Conservation (phyloP, 306 rosid genomes). For the Herpetospermum pedunculosum region DNA sequence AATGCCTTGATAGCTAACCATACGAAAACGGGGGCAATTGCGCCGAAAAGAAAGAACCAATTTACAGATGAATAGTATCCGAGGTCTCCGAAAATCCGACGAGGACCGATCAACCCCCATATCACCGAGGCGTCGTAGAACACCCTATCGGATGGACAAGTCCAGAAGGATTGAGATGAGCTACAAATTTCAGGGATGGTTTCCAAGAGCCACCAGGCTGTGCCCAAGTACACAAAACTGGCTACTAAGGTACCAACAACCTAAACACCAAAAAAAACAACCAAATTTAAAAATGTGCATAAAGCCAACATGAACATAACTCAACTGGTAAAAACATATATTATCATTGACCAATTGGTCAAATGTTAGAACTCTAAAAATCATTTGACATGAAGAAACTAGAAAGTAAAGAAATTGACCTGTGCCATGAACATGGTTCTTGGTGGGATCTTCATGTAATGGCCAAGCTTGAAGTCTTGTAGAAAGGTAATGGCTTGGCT, state of each 20-base stretch:
- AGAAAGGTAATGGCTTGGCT: conserved; percentile 70
- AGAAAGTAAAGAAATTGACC: conserved; percentile 16
- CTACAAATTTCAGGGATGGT: conserved; percentile 70
- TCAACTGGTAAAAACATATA: too few relatives aligned
- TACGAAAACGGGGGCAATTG: conserved; percentile 52
- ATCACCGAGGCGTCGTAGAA: conserved; percentile 90
- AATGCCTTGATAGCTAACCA: conserved; percentile 48
- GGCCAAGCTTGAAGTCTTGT: conserved; percentile 93
- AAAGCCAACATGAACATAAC: too few relatives aligned
- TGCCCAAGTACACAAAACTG: conserved; percentile 43
- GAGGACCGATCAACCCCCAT: conserved; percentile 84
- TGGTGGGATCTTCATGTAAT: conserved; percentile 97
- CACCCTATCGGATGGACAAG: conserved; percentile 69
- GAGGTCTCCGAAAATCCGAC: conserved; percentile 61
- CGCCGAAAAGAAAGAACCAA: conserved; percentile 79
- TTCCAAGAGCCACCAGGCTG: conserved; percentile 96
- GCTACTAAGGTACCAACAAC: conserved; percentile 74
- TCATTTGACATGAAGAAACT: not conserved
- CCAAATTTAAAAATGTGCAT: not conserved
- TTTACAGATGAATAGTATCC: conserved; percentile 49
- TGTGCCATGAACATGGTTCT: conserved; percentile 95
- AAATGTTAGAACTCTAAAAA: too few relatives aligned
- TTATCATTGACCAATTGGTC: too few relatives aligned
- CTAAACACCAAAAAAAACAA: conserved; percentile 13
- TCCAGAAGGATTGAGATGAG: conserved; percentile 71